Conservation (phyloP, 2,329 filamentous ascomycete genomes). For the Didymella glomerata region DNA sequence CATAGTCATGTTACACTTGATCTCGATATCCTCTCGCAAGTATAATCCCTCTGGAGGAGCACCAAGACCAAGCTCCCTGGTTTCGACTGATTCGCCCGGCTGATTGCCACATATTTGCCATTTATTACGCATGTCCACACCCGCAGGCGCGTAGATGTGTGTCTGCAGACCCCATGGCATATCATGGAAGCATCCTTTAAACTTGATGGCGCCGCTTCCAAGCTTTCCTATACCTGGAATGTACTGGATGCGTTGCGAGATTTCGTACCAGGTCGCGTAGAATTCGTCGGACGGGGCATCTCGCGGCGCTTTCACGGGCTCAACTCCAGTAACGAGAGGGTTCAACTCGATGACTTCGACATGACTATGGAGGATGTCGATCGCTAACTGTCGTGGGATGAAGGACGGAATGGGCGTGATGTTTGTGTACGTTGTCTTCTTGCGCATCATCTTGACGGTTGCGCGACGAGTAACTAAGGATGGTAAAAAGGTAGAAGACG, state of each 20-base stretch:
- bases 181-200: slow-evolving; percentile 76
- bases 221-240: slow-evolving; percentile 72
- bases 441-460: slow-evolving; percentile 53
- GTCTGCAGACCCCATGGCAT: slow-evolving; percentile 76
- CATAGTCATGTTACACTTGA: slow-evolving; percentile 73
- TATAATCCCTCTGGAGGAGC: slow-evolving; percentile 72
- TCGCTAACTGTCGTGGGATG: slow-evolving; percentile 74
- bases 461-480: too few species aligned
- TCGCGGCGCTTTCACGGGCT: slow-evolving; percentile 71
- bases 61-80: slow-evolving; percentile 70
- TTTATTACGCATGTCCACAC: slow-evolving; percentile 72
- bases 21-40: slow-evolving; percentile 74
- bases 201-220: slow-evolving; percentile 71
- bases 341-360: slow-evolving; percentile 75
- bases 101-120: slow-evolving; percentile 75
- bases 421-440: slow-evolving; percentile 72
- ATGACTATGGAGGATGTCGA: slow-evolving; percentile 76
- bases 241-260: slow-evolving; percentile 73
- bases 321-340: slow-evolving; percentile 71
- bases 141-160: slow-evolving; percentile 74
- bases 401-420: slow-evolving; percentile 74
- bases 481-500: background rate
- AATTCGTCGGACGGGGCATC: slow-evolving; percentile 74
- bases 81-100: slow-evolving; percentile 70
- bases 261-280: slow-evolving; percentile 79